Evolutionary conservation across 164 flowering plant genomes (phyloP).

Genomic region (Paratinospora sagittata): DNA sequence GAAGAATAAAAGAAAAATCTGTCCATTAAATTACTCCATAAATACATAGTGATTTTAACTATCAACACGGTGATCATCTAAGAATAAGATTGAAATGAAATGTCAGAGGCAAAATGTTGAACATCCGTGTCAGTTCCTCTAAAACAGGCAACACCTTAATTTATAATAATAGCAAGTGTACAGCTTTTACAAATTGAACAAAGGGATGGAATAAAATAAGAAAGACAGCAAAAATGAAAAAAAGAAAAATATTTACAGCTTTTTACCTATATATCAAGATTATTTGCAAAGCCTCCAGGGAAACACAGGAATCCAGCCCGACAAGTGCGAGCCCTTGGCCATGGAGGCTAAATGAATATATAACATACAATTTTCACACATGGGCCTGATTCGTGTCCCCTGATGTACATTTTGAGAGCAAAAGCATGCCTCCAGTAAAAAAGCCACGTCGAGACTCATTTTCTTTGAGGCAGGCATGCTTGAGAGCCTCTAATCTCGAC

Average conservation of each 20-base stretch:
- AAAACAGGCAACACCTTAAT: slow-evolving; percentile 8
- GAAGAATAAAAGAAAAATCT: too few species aligned
- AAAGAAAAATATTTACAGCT: slow-evolving; percentile 27
- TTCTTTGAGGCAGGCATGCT: not conserved
- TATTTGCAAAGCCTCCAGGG: slow-evolving; percentile 30
- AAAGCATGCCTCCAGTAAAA: slow-evolving; percentile 7
- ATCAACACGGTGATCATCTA: too few species aligned
- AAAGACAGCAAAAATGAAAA: not conserved
- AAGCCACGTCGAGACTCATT: slow-evolving; percentile 10
- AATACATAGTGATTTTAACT: too few species aligned
- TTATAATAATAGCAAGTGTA: slow-evolving; percentile 14
- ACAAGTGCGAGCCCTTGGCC: slow-evolving; percentile 22
- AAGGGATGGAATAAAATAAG: not conserved
- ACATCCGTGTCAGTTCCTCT: not conserved
- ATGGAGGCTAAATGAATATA: slow-evolving; percentile 64
- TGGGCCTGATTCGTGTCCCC: slow-evolving; percentile 15
- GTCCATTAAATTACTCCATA: too few species aligned
- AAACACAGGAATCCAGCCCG: slow-evolving; percentile 19
- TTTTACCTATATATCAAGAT: slow-evolving; percentile 29
- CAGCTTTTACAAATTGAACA: slow-evolving; percentile 20
- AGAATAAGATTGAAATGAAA: too few species aligned
- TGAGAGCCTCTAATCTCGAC: slow-evolving; percentile 1
- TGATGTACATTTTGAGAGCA: slow-evolving; percentile 4
- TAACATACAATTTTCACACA: slow-evolving; percentile 34
- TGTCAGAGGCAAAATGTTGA: not conserved